Conservation (phyloP, 352 stramenopile genomes). For the Phytophthora pistaciae region DNA sequence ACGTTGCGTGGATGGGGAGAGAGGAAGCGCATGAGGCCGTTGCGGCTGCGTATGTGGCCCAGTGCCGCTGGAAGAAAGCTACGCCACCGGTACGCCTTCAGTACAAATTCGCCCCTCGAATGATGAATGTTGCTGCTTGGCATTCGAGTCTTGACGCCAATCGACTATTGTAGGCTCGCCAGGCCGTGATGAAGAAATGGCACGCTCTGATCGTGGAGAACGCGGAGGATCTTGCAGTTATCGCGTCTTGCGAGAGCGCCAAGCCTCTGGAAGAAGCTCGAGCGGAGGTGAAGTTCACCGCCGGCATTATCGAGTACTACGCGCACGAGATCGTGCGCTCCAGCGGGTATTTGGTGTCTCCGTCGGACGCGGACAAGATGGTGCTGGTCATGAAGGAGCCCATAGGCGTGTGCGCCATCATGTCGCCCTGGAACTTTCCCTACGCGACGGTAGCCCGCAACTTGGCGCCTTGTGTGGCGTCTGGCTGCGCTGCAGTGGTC, state of each 20-base stretch:
- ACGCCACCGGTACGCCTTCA: constrained; percentile 39
- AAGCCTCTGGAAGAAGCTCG: constrained; percentile 94
- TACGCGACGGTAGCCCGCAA: constrained; percentile 97
- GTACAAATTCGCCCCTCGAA: neutral
- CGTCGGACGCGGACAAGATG: constrained; percentile 47
- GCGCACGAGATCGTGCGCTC: constrained; percentile 91
- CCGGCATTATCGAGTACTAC: constrained; percentile 96
- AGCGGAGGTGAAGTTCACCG: constrained; percentile 94
- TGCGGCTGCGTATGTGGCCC: constrained; percentile 57
- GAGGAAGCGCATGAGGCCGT: constrained; percentile 70
- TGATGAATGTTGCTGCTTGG: neutral
- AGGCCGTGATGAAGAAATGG: constrained; percentile 71
- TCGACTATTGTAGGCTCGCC: constrained; percentile 27
- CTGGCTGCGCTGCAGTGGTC: constrained; percentile 94
- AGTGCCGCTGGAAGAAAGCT: constrained; percentile 64
- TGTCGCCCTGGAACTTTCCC: constrained; percentile 99
- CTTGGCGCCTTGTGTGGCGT: constrained; percentile 90
- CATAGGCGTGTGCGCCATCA: constrained; percentile 94
- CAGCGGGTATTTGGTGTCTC: constrained; percentile 76
- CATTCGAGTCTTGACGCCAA: too few species aligned
- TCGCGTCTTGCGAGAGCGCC: constrained; percentile 96
- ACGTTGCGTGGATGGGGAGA: constrained; percentile 63
- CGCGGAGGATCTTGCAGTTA: constrained; percentile 74
- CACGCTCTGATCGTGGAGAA: constrained; percentile 59
- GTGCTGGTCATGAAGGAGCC: constrained; percentile 87